Evolutionary conservation across 2,329 filamentous ascomycete species (phyloP).

Genomic region (Basipetospora sp.): DNA sequence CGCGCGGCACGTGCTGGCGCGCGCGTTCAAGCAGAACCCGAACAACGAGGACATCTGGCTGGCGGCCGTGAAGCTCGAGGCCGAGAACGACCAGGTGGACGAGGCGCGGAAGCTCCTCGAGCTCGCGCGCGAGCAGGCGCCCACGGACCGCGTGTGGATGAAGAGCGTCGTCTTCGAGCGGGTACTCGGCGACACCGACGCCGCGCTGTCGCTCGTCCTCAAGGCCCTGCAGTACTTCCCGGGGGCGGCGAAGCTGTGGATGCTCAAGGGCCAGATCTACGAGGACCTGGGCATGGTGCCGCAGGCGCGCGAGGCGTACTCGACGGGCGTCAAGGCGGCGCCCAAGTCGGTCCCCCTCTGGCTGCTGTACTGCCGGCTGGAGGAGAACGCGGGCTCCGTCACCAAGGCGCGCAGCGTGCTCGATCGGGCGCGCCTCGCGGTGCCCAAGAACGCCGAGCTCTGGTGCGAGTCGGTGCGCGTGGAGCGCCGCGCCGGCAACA

Average conservation of each 20-base stretch:
- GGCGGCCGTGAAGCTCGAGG: slow-evolving; percentile 87
- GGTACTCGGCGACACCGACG: slow-evolving; percentile 62
- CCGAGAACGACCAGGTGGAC: slow-evolving; percentile 69
- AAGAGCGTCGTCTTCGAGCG: slow-evolving; percentile 90
- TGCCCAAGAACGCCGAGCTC: slow-evolving; percentile 69
- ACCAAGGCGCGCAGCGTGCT: slow-evolving; percentile 91
- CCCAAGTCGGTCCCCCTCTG: slow-evolving; percentile 74
- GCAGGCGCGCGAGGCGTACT: slow-evolving; percentile 80
- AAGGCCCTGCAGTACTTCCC: slow-evolving; percentile 80
- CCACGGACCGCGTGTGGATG: slow-evolving; percentile 93
- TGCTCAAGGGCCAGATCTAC: slow-evolving; percentile 98
- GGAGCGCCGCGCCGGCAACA: slow-evolving; percentile 74
- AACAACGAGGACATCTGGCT: slow-evolving; percentile 98
- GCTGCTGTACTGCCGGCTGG: slow-evolving; percentile 75
- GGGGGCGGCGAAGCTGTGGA: slow-evolving; percentile 76
- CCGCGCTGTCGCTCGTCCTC: slow-evolving; percentile 73
- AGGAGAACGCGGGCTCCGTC: slow-evolving; percentile 67
- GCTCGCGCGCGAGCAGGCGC: slow-evolving; percentile 72
- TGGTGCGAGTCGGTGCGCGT: slow-evolving; percentile 92
- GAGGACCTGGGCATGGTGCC: slow-evolving; percentile 64
- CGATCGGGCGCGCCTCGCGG: slow-evolving; percentile 74
- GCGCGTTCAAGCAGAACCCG: slow-evolving; percentile 86
- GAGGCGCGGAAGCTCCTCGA: slow-evolving; percentile 70
- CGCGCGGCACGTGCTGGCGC: slow-evolving; percentile 68
- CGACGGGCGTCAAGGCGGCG: slow-evolving; percentile 73